A percentile compares a stretch with the other conserved stretches of the same genome.
Conservation (phyloP, 768 basidiomycete genomes). For the Inosperma sp. region DNA sequence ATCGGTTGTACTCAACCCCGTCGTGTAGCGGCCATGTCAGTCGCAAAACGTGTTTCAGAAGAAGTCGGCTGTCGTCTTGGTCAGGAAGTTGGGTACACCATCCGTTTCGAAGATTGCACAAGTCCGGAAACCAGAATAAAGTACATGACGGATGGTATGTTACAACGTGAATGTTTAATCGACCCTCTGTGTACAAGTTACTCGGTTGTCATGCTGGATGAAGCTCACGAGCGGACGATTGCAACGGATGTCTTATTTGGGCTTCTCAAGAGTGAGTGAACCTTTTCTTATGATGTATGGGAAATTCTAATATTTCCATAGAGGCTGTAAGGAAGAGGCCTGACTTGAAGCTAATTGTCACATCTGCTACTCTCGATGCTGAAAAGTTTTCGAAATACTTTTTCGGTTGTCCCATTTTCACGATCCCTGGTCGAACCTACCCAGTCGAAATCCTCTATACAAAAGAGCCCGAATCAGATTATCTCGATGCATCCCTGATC, state of each 20-base stretch:
- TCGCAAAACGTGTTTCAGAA: slow-evolving; percentile 96
- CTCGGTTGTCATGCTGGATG: slow-evolving; percentile 96
- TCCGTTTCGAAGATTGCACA: slow-evolving; percentile 99
- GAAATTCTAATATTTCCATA: slow-evolving; percentile 27
- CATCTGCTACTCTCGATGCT: slow-evolving; percentile 97
- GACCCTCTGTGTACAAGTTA: slow-evolving; percentile 92
- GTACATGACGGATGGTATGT: slow-evolving; percentile 99
- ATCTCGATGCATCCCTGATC: slow-evolving; percentile 95
- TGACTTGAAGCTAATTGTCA: slow-evolving; percentile 96
- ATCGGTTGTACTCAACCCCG: slow-evolving; percentile 98
- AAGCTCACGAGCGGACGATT: slow-evolving; percentile 98
- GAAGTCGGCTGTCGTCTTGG: slow-evolving; percentile 97
- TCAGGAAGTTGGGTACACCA: slow-evolving; percentile 96
- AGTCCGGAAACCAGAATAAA: slow-evolving; percentile 99
- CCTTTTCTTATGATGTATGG: not conserved
- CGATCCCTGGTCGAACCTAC: slow-evolving; percentile 99
- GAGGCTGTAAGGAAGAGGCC: slow-evolving; percentile 93
- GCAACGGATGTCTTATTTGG: slow-evolving; percentile 98
- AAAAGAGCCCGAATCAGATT: slow-evolving; percentile 96
- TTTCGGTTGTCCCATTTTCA: slow-evolving; percentile 98
- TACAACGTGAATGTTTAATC: slow-evolving; percentile 93
- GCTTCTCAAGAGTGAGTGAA: slow-evolving; percentile 74
- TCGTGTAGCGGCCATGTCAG: slow-evolving; percentile 99
- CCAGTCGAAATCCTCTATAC: slow-evolving; percentile 98
- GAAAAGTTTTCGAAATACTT: slow-evolving; percentile 99